phyloP scores from a whole-genome alignment of 1,139 yeast species.

The Zhuliangozyma blackwelliae region DNA sequence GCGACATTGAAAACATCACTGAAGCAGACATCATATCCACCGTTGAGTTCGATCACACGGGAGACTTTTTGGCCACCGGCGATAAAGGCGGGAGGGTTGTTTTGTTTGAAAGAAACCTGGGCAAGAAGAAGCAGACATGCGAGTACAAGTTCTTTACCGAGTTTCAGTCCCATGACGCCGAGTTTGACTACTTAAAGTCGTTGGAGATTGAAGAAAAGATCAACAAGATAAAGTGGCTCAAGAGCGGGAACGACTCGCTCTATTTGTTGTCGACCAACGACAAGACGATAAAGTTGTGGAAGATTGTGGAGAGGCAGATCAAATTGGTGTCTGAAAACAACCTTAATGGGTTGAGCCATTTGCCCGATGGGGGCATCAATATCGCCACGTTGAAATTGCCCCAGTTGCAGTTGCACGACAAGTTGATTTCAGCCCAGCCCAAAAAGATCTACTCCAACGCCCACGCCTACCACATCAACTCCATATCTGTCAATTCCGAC shows the following conservation, averaged over 20 bases:
- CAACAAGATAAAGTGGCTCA: constrained; percentile 96
- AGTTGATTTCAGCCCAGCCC: constrained; percentile 92
- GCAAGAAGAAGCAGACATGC: constrained; percentile 64
- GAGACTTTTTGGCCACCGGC: constrained; percentile 95
- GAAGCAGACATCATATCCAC: constrained; percentile 98
- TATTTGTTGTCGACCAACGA: constrained; percentile 90
- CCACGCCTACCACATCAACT: constrained; percentile 96
- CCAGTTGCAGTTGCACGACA: constrained; percentile 84
- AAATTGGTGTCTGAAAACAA: constrained; percentile 91
- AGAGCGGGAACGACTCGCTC: constrained; percentile 81
- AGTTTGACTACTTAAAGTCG: constrained; percentile 92
- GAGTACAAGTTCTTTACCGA: constrained; percentile 96
- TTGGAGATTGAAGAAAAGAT: constrained; percentile 97
- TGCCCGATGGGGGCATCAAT: constrained; percentile 14
- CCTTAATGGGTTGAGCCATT: constrained; percentile 43
- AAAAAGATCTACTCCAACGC: constrained; percentile 91
- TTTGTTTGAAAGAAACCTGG: constrained; percentile 82
- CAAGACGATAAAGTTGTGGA: constrained; percentile 97
- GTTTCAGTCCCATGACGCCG: constrained; percentile 98
- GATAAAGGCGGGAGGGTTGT: constrained; percentile 99
- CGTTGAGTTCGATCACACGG: constrained; percentile 93
- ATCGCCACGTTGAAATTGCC: constrained; percentile 65
- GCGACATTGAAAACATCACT: constrained; percentile 91
- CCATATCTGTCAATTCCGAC: constrained; percentile 90
- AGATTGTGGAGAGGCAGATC: constrained; percentile 85